phyloP scores from a whole-genome alignment of 495 filamentous ascomycete genomes.

The Penicillium egyptiacum region DNA sequence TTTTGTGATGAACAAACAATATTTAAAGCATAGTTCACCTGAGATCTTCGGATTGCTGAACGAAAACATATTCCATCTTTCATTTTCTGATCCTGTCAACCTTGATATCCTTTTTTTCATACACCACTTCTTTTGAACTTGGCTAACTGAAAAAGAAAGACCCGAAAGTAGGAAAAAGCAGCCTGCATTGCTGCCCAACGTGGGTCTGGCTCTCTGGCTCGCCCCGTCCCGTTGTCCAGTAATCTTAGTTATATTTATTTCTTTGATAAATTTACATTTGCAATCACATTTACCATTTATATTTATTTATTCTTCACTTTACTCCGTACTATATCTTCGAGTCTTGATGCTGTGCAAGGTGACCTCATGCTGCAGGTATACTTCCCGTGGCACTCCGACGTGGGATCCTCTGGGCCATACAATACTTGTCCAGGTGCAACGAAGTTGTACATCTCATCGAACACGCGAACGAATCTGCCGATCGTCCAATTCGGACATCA shows the following conservation, averaged over 20 bases:
- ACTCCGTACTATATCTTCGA: background rate
- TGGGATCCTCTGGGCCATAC: slow-evolving; percentile 25
- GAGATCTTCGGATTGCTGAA: slow-evolving; percentile 50
- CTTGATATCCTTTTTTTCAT: slow-evolving; percentile 10
- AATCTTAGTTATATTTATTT: slow-evolving; percentile 1
- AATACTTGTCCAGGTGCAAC: background rate
- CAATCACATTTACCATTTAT: slow-evolving; percentile 5
- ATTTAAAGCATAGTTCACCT: slow-evolving; percentile 54
- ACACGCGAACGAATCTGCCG: slow-evolving; percentile 23
- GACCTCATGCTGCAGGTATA: slow-evolving; percentile 6
- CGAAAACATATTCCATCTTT: slow-evolving; percentile 53
- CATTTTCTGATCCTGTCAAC: slow-evolving; percentile 38
- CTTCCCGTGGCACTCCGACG: slow-evolving; percentile 20
- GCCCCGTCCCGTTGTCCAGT: slow-evolving; percentile 26
- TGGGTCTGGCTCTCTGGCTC: slow-evolving; percentile 23
- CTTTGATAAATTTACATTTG: background rate
- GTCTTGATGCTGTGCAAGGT: background rate
- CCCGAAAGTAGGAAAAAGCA: slow-evolving; percentile 2
- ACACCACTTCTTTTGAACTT: slow-evolving; percentile 12
- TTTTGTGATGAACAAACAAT: slow-evolving; percentile 47
- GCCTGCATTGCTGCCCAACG: slow-evolving; percentile 50
- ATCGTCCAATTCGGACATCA: slow-evolving; percentile 31
- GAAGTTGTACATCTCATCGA: slow-evolving; percentile 9
- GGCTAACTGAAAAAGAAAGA: slow-evolving; percentile 15
- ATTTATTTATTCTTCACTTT: slow-evolving; percentile 1